Evolutionary conservation across 2,329 filamentous ascomycete species (phyloP).

Genomic region (Neonectria coccinea): DNA sequence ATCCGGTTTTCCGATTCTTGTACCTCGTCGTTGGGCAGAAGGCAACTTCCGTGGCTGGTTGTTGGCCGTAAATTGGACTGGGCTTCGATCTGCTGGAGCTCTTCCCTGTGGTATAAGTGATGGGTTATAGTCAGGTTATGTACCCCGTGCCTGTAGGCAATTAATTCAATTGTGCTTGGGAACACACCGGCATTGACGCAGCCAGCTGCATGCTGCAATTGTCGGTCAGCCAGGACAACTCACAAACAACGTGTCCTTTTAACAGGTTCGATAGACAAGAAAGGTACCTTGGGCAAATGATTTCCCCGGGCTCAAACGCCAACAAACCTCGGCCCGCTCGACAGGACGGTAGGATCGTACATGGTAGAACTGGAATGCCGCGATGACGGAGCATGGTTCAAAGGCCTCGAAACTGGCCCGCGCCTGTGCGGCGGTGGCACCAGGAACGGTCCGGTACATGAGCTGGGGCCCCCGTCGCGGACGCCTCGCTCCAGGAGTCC

Average conservation of each 20-base stretch:
- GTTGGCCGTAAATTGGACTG: neutral
- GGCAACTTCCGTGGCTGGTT: neutral
- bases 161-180: neutral
- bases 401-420: conserved; percentile 14
- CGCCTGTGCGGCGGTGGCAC: conserved; percentile 30
- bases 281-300: neutral
- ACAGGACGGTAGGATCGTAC: neutral
- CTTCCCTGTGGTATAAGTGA: neutral
- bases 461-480: conserved; percentile 25
- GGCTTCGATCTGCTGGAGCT: neutral
- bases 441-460: conserved; percentile 42
- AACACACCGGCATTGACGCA: neutral
- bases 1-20: neutral
- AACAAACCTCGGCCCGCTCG: neutral
- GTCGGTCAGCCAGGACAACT: neutral
- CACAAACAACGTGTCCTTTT: neutral
- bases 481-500: conserved; percentile 24
- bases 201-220: neutral
- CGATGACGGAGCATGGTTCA: conserved; percentile 17
- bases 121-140: neutral
- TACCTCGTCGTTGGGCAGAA: neutral
- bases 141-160: neutral
- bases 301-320: neutral
- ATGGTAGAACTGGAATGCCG: neutral
- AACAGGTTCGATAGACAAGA: neutral